Evolutionary conservation across 106 monocot genomes (phyloP).

Genomic region (Dendrobium chrysotoxum): DNA sequence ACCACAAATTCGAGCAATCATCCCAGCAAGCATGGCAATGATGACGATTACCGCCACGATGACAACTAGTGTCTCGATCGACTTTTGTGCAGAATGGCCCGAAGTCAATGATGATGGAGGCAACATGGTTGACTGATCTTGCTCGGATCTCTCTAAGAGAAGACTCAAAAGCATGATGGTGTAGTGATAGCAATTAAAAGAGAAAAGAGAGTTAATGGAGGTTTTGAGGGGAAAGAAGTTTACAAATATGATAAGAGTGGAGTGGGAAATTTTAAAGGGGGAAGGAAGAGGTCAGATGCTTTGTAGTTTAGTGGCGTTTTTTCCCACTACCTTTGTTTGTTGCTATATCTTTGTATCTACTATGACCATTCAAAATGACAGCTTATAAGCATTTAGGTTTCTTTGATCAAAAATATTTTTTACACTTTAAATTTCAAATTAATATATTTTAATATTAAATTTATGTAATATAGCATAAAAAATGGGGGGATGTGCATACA

Average conservation of each 20-base stretch:
- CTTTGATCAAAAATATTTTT: too few relatives aligned
- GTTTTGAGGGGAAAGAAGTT: neutral
- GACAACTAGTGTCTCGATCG: conserved; percentile 16
- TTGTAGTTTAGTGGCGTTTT: neutral
- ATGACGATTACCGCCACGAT: conserved; percentile 15
- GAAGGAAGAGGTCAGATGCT: neutral
- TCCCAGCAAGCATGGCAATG: conserved; percentile 11
- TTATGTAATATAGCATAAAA: too few relatives aligned
- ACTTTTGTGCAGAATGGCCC: neutral
- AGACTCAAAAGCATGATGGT: neutral
- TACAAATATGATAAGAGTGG: too few relatives aligned
- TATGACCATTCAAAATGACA: neutral
- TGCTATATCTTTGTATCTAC: neutral
- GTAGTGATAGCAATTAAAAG: neutral
- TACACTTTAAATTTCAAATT: too few relatives aligned
- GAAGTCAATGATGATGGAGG: neutral
- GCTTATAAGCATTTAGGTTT: too few relatives aligned
- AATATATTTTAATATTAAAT: too few relatives aligned
- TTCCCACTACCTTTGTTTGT: neutral
- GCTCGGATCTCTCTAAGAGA: neutral
- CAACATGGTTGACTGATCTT: neutral
- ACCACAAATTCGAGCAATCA: conserved; percentile 11
- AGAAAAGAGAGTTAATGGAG: neutral
- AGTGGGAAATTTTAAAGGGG: neutral
- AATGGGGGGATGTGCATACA: too few relatives aligned